phyloP scores from a whole-genome alignment of 306 rosid genomes.

The Quercus engelmannii region DNA sequence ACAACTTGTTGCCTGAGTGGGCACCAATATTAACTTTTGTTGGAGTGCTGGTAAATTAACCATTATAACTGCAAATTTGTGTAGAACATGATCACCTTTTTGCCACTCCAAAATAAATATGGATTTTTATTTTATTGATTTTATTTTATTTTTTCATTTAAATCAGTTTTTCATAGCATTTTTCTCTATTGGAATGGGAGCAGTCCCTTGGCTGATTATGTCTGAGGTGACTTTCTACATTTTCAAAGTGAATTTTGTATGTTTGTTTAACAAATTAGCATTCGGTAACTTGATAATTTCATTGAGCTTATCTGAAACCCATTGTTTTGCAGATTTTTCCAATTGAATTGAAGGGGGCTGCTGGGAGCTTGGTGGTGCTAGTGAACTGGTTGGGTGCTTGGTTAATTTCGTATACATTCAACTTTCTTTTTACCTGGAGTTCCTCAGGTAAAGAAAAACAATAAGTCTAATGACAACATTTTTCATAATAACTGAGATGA shows the following conservation, averaged over 20 bases:
- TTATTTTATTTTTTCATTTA: background rate
- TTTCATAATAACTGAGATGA: too few relatives aligned
- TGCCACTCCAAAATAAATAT: background rate
- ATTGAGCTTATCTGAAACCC: background rate
- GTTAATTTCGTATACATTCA: slow-evolving; percentile 75
- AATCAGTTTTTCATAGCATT: slow-evolving; percentile 63
- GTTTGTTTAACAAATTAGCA: background rate
- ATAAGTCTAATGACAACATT: too few relatives aligned
- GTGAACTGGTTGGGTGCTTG: slow-evolving; percentile 85
- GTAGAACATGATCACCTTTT: background rate
- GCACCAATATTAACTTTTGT: slow-evolving; percentile 30
- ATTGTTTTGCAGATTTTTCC: slow-evolving; percentile 63
- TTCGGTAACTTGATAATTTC: too few relatives aligned
- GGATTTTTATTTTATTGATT: background rate
- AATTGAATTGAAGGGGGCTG: slow-evolving; percentile 70
- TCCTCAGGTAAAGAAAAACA: slow-evolving; percentile 43
- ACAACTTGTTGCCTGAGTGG: slow-evolving; percentile 23
- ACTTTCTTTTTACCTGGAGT: slow-evolving; percentile 80
- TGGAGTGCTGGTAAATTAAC: slow-evolving; percentile 35
- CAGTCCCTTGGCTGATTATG: slow-evolving; percentile 94
- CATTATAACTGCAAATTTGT: background rate
- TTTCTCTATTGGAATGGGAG: slow-evolving; percentile 74
- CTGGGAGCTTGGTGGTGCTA: slow-evolving; percentile 79
- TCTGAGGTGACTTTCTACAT: slow-evolving; percentile 62
- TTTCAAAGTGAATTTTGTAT: background rate